These are phyloP conservation scores for Boletus insuetus DNA, from an alignment of 768 basidiomycete species.

Conservation along the genomic window DNA sequence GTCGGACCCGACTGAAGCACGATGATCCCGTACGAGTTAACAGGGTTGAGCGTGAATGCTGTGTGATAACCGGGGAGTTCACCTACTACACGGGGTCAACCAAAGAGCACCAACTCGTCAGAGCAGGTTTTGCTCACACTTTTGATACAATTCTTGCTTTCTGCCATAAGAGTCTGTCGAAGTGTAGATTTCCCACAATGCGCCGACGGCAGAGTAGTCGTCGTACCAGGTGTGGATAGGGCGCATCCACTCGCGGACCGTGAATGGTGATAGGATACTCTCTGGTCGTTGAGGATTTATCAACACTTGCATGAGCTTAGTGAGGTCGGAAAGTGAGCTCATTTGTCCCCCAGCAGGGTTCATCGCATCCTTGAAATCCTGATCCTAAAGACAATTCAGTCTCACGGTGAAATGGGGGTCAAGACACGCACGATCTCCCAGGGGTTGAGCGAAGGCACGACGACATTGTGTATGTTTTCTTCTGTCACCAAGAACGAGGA, in stretches of 20 bases:
- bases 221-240: conserved; percentile 40
- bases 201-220: conserved; percentile 38
- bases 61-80: conserved; percentile 40
- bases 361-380: conserved; percentile 35
- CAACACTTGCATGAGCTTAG: conserved; percentile 42
- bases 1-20: conserved; percentile 40
- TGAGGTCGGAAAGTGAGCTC: conserved; percentile 46
- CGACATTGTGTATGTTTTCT: conserved; percentile 35
- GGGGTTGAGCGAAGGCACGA: conserved; percentile 37
- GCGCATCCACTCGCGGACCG: conserved; percentile 43
- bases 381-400: conserved; percentile 31
- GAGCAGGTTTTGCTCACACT: neutral
- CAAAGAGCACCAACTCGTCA: neutral
- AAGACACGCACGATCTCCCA: conserved; percentile 33
- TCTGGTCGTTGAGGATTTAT: conserved; percentile 39
- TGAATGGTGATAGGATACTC: conserved; percentile 33
- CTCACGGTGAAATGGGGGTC: neutral
- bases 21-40: conserved; percentile 41
- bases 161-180: conserved; percentile 29
- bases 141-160: conserved; percentile 34
- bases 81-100: conserved; percentile 31
- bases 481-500: conserved; percentile 43
- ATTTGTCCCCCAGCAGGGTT: conserved; percentile 52
- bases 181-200: conserved; percentile 42
- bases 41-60: conserved; percentile 39